Evolutionary conservation across 202 grass and related monocot species (phyloP), one percentile per base, ranked within the genome.

Genomic region (Digitaria exilis): DNA sequence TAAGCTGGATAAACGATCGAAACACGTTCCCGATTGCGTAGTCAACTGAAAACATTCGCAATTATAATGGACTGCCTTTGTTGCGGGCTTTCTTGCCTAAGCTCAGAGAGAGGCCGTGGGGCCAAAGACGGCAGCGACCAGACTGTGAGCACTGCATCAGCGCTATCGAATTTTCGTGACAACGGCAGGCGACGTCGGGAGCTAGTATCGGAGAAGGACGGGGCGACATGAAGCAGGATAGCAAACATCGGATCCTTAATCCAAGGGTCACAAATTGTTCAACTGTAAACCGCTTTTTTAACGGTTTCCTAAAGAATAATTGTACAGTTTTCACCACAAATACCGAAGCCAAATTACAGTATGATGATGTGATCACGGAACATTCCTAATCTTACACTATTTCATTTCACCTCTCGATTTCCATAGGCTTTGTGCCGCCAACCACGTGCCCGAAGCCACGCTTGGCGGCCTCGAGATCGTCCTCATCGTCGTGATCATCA

Each of bases 381-480:
- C 3, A 13, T 21, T 74, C 49, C 29, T 50, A 55, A 65, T 45
- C 32, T 44, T 65, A 25, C 71, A 37, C 58, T 24, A 19, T 1
- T n/a, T n/a, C n/a, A n/a, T n/a, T n/a, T 78, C 80, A 86, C 75
- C 84, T 83, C n/a, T 90, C 75, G 22, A 87, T 74, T 39, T 87
- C 75, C 4, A 84, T 61, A 31, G 75, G 43, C 14, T 70, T 84
- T 35, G 34, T 48, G 50, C 34, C 62, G 45, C 69, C 62, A 22
- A 57, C 80, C 54, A 75, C 56, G 79, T 86, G 42, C 9, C 73
- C 78, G 42, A 89, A 78, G 45, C 78, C 75, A 42, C 31, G 46
- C 30, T 94, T 92, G 3, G 56, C 72, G 52, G 77, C 83, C 81
- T 94, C 92, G 30, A 94, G 32, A 34, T 94, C 92, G 48, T 92